Conservation (phyloP, 768 basidiomycete genomes). For the Dentipellis fragilis region DNA sequence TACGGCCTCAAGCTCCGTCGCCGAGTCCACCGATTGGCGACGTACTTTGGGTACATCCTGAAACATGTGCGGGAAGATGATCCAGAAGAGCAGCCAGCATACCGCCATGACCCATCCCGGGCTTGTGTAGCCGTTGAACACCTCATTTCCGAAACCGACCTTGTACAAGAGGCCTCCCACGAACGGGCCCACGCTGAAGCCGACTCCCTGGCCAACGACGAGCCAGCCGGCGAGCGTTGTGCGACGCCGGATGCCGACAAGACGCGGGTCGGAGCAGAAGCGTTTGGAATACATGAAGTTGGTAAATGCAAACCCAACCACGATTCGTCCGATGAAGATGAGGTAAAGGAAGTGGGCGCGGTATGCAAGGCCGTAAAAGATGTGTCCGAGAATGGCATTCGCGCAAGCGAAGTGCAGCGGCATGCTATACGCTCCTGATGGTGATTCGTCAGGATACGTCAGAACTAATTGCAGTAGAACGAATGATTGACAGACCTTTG, state of each 20-base stretch:
- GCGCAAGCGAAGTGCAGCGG: conserved; percentile 48
- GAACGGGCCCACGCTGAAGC: conserved; percentile 56
- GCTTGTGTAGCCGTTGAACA: conserved; percentile 63
- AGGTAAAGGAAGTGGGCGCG: conserved; percentile 50
- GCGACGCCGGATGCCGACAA: conserved; percentile 53
- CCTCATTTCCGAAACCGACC: conserved; percentile 39
- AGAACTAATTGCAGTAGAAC: neutral
- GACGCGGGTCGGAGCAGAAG: conserved; percentile 59
- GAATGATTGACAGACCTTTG: conserved; percentile 30
- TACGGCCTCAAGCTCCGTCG: neutral
- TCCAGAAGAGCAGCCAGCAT: conserved; percentile 45
- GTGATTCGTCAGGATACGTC: neutral
- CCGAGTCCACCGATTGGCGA: neutral
- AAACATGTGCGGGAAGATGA: conserved; percentile 19
- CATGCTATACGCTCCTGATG: conserved; percentile 40
- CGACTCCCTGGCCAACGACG: conserved; percentile 52
- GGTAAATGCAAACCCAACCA: conserved; percentile 50
- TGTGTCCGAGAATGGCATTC: conserved; percentile 42
- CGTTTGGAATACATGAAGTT: conserved; percentile 61
- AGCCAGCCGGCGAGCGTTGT: conserved; percentile 55
- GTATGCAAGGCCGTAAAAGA: conserved; percentile 56
- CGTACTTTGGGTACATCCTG: conserved; percentile 21
- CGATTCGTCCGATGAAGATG: conserved; percentile 61
- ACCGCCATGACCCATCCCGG: conserved; percentile 58
- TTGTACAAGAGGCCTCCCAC: conserved; percentile 53